A percentile compares a stretch with the other conserved stretches of the same genome.
Evolutionary conservation across 495 filamentous ascomycete species (phyloP).

Genomic region (Aspergillus baeticus): DNA sequence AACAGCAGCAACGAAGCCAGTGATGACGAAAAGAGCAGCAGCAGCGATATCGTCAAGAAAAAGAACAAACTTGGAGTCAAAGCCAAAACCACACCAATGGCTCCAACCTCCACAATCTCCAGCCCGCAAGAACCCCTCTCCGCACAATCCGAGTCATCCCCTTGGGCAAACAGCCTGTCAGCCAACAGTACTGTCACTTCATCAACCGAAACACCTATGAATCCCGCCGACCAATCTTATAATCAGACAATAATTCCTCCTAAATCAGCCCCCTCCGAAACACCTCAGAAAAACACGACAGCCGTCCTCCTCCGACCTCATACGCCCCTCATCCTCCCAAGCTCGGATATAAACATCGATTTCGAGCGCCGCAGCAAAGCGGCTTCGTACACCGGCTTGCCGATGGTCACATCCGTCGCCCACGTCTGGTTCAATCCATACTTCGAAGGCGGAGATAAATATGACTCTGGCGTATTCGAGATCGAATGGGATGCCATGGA

Average conservation of each 20-base stretch:
- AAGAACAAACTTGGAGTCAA: not conserved
- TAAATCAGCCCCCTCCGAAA: constrained; percentile 16
- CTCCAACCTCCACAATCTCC: not conserved
- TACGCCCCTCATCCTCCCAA: constrained; percentile 64
- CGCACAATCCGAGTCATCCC: constrained; percentile 3
- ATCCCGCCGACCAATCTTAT: constrained; percentile 11
- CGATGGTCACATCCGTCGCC: constrained; percentile 88
- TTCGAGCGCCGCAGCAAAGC: constrained; percentile 80
- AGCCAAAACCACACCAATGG: not conserved
- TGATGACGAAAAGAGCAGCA: constrained; percentile 8
- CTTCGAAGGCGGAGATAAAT: constrained; percentile 80
- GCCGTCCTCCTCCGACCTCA: constrained; percentile 78
- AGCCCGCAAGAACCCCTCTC: constrained; percentile 11
- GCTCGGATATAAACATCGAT: constrained; percentile 85
- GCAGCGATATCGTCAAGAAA: not conserved
- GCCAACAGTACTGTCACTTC: not conserved
- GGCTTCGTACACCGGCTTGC: constrained; percentile 67
- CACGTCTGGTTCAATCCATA: constrained; percentile 97
- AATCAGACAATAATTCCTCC: constrained; percentile 1
- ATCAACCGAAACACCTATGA: not conserved
- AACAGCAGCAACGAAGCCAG: not conserved
- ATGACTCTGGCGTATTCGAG: constrained; percentile 59
- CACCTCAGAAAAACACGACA: constrained; percentile 20
- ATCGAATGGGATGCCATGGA: constrained; percentile 66
- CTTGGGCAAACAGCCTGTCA: constrained; percentile 2